Evolutionary conservation across 108 stramenopile species (phyloP), one percentile per base, ranked within the genome.

Genomic region (Aureococcus anophagefferens): DNA sequence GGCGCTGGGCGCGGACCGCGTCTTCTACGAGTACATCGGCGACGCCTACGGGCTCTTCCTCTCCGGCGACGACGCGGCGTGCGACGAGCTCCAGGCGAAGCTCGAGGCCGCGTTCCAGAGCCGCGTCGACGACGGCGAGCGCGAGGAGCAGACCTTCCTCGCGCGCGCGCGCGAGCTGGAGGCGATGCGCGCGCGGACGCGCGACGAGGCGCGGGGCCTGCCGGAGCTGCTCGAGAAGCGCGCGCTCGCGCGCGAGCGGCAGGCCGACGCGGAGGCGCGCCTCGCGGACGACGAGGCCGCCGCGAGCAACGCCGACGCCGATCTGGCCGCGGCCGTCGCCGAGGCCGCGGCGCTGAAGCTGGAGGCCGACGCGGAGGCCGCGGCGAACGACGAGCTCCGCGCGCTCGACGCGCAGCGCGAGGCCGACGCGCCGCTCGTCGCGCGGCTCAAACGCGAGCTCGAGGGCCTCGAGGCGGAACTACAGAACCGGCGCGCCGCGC

Each of bases 161-260:
- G 86, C 84, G 65, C 77, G 80, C 66, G 72, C 91, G 73, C 87
- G 84, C 17, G 85, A 87, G 51, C 79, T 86, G 75, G 86, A 88
- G 69, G 86, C 71, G 18, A 78, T 63, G 33, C 83, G 87, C 51
- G 76, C 77, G 30, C 82, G 86, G 72, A 74, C 28, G 25, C 46
- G 35, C 16, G 18, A 1, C 67, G 59, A 87, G 83, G 65, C 76
- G 79, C 14, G 77, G 77, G 36, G 93, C 93, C 75, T 40, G 7
- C 84, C 89, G 70, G 93, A 91, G 69, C 94, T 94, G 77, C 93
- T 91, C 73, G 80, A 89, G 30, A 80, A 86, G 34, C 85, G 96
- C 1, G 81, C 94, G 71, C n/a, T n/a, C n/a, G n/a, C n/a, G n/a
- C n/a, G n/a, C n/a, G 68, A 79, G 62, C 84, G 88, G 77, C 86